These are phyloP conservation scores for Rosa hybrid DNA, from an alignment of 331 rosid genomes.

Conservation along the genomic window DNA sequence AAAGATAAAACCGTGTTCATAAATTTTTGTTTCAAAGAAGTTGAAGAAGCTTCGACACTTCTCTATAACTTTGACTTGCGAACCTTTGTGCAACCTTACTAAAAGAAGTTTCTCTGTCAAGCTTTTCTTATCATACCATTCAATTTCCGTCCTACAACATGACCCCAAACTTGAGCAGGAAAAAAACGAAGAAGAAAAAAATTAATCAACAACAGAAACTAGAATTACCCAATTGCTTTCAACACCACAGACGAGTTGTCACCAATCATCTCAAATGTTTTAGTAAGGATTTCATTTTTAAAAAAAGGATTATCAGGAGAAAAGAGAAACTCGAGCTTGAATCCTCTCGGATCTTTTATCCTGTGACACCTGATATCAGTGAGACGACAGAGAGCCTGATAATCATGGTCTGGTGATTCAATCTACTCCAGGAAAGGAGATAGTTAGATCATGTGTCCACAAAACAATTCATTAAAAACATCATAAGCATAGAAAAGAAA, in stretches of 20 bases:
- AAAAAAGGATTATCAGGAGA: background rate
- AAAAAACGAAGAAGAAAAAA: too few relatives aligned
- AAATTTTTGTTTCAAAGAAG: background rate
- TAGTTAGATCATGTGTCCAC: too few relatives aligned
- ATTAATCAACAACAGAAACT: too few relatives aligned
- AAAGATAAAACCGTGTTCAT: background rate
- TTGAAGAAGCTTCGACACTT: background rate
- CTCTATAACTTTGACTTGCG: background rate
- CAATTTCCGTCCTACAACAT: too few relatives aligned
- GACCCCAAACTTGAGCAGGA: too few relatives aligned
- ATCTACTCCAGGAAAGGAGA: too few relatives aligned
- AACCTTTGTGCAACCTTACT: background rate
- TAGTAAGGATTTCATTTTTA: background rate
- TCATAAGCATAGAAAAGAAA: too few relatives aligned
- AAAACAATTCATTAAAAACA: too few relatives aligned
- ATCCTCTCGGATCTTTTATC: background rate
- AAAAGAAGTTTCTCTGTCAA: background rate
- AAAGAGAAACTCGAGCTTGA: background rate
- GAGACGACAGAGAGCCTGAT: background rate
- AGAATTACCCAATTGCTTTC: background rate
- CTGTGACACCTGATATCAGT: background rate
- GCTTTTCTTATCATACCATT: background rate
- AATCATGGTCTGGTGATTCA: background rate
- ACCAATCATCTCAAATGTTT: background rate
- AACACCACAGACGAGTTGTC: background rate